Percentiles rank a stretch among this genome's conserved stretches.
These are phyloP conservation scores for Chlorella sp. DNA, from an alignment of 139 green algal genomes.

Conservation along the genomic window DNA sequence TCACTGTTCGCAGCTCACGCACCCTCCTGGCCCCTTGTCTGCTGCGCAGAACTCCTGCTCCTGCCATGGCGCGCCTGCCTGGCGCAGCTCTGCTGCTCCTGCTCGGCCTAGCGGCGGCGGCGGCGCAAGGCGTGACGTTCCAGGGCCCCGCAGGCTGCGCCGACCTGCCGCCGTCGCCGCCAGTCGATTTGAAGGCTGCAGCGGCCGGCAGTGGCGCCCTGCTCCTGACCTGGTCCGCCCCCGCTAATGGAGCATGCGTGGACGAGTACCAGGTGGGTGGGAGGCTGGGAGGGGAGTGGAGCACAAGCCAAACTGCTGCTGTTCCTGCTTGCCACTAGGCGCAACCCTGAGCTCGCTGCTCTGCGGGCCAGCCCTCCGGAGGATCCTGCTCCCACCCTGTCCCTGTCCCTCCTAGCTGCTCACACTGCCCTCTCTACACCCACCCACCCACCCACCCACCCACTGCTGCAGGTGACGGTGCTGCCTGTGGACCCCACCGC, in stretches of 20 bases:
- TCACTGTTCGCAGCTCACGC: no score
- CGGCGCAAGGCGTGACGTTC: neutral
- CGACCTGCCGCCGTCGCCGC: neutral
- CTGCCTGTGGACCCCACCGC: neutral
- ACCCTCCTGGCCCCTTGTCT: no score
- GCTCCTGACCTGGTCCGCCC: neutral
- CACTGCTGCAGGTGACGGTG: neutral
- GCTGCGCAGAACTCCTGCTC: no score
- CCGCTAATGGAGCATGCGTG: slow-evolving; percentile 19
- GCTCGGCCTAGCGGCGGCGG: neutral
- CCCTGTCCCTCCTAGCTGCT: neutral
- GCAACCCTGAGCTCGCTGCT: no score
- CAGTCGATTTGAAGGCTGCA: neutral
- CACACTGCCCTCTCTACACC: neutral
- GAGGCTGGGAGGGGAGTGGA: neutral
- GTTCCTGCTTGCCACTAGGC: no score
- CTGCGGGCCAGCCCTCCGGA: no score
- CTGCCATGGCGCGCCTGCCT: no score
- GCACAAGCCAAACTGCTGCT: neutral
- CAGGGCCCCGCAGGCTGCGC: neutral
- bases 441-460: neutral
- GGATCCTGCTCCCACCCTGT: no score
- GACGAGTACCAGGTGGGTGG: neutral
- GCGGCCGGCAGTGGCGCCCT: neutral
- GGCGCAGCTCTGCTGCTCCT: neutral